Evolutionary conservation across 495 filamentous ascomycete genomes (phyloP).

Genomic region (Rhypophila decipiens): DNA sequence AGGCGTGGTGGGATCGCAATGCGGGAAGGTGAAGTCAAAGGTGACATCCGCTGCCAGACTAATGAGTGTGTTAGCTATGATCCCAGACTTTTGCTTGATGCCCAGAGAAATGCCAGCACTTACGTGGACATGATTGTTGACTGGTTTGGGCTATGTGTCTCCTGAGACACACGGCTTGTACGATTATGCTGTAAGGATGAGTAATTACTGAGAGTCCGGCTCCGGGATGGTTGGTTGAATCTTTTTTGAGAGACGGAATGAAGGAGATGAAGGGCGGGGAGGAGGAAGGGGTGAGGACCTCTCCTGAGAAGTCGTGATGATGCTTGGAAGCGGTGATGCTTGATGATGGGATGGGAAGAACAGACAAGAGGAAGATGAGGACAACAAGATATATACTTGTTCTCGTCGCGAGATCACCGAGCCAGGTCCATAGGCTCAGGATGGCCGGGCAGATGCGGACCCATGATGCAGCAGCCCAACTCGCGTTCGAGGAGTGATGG

Average conservation of each 20-base stretch:
- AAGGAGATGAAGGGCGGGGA: conserved; percentile 9
- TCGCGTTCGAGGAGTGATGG: conserved; percentile 12
- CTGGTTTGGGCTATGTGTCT: conserved; percentile 19
- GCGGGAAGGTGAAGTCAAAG: conserved; percentile 47
- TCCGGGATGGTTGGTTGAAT: conserved; percentile 23
- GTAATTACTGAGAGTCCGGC: conserved; percentile 33
- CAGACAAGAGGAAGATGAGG: conserved; percentile 25
- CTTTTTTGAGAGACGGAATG: conserved; percentile 12
- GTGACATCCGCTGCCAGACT: conserved; percentile 47
- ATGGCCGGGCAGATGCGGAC: conserved; percentile 27
- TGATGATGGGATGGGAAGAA: conserved; percentile 21
- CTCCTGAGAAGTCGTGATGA: conserved; percentile 21
- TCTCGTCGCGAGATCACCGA: conserved; percentile 19
- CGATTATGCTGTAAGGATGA: conserved; percentile 19
- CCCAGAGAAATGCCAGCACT: conserved; percentile 12
- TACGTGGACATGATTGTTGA: conserved; percentile 47
- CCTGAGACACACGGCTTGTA: conserved; percentile 27
- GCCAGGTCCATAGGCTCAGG: conserved; percentile 29
- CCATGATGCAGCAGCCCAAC: conserved; percentile 25
- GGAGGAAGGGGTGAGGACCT: conserved; percentile 18
- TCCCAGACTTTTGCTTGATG: neutral
- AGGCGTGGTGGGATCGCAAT: conserved; percentile 41
- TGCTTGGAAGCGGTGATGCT: conserved; percentile 16
- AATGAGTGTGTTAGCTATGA: no score
- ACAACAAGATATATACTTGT: conserved; percentile 28